A percentile compares a stretch with the other conserved stretches of the same genome.
phyloP scores from a whole-genome alignment of 306 rosid genomes.

The Datisca glomerata region DNA sequence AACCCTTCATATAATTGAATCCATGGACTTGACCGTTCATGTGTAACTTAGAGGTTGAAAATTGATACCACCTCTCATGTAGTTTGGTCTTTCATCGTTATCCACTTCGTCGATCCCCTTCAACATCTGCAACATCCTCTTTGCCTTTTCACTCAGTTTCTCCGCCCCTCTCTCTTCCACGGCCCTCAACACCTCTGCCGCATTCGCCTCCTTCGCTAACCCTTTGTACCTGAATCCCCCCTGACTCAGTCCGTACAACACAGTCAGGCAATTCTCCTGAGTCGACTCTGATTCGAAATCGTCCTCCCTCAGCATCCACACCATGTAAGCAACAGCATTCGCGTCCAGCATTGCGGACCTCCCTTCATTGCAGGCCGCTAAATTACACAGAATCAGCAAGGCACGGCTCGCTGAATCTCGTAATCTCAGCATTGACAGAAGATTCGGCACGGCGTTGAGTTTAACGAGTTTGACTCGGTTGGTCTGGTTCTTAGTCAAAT shows the following conservation, averaged over 20 bases:
- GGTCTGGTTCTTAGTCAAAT: constrained; percentile 46
- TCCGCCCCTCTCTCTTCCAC: constrained; percentile 62
- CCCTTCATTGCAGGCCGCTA: constrained; percentile 51
- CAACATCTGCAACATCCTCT: constrained; percentile 48
- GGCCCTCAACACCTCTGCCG: constrained; percentile 52
- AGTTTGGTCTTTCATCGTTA: neutral
- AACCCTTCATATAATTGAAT: too few relatives aligned
- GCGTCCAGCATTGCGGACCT: constrained; percentile 62
- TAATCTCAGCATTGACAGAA: constrained; percentile 29
- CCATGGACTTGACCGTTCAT: too few relatives aligned
- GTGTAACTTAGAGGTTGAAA: too few relatives aligned
- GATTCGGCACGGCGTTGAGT: constrained; percentile 40
- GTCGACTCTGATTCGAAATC: constrained; percentile 52
- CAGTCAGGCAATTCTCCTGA: constrained; percentile 76
- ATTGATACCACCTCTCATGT: too few relatives aligned
- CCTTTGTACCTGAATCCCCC: constrained; percentile 67
- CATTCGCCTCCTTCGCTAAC: constrained; percentile 64
- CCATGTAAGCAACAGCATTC: constrained; percentile 50
- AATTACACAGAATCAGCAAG: constrained; percentile 51
- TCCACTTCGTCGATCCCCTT: constrained; percentile 31
- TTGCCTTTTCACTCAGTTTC: constrained; percentile 66
- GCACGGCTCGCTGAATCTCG: constrained; percentile 36
- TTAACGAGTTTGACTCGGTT: constrained; percentile 65
- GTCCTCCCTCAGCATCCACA: constrained; percentile 32
- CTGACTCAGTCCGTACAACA: constrained; percentile 58